Evolutionary conservation across 805 yeast species (phyloP), one percentile per base, ranked within the genome.

Genomic region (Alloascoidea hylecoeti): DNA sequence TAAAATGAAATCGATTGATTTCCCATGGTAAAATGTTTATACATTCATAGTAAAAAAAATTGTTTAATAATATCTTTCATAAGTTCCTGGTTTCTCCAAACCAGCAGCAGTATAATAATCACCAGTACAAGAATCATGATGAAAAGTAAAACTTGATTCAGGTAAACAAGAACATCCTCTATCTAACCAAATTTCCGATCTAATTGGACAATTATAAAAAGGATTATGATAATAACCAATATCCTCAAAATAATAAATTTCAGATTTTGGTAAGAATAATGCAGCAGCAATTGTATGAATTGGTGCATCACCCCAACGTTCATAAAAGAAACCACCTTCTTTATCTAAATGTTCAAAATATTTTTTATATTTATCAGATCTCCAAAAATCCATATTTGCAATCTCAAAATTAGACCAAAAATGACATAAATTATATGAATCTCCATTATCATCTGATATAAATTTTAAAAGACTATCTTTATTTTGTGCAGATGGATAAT

Each of bases 231-330:
- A 61, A 51, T 82, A 83, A 0, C 92, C 94, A 38, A 83, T 76
- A 49, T 83, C 94, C 51, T 84, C 68, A 52, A 85, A 85, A 92
- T 94, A 85, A 51, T 85, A 95, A 27, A 85, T 66, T 39, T 69
- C 65, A 5, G 61, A 54, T 46, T 72, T 77, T 47, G 79, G 85
- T 4, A 78, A 82, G 51, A 85, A 81, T 32, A 85, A 53, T 0
- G 74, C 78, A 27, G 83, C 56, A 0, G 89, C 95, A 35, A 85
- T 50, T 2, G 86, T 73, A 52, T 83, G 92, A 1, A 84, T 92
- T 0, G 95, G 95, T 0, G 94, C 95, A 60, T 84, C 95, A 2
- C 95, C 95, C 95, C 95, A 84, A 40, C 95, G 59, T 54, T 75
- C 80, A 58, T 85, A 85, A 63, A 80, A 85, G 52, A 86, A 78